Evolutionary conservation across 2,329 filamentous ascomycete species (phyloP).

Genomic region (Aspergillus calidoustus): DNA sequence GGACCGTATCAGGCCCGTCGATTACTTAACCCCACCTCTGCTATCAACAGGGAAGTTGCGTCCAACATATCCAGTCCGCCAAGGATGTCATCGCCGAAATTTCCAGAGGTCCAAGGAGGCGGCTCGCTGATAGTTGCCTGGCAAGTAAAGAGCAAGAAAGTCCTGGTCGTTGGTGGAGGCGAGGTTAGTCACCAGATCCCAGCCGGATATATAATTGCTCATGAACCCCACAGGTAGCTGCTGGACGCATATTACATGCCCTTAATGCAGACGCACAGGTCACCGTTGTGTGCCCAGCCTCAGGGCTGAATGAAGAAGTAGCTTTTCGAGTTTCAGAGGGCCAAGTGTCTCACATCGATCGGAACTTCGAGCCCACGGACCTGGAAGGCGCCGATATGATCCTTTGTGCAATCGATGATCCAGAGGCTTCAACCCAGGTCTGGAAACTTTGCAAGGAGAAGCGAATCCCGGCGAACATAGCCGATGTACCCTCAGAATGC

Average conservation of each 20-base stretch:
- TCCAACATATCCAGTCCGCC: background rate
- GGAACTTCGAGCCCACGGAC: constrained; percentile 83
- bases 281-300: constrained; percentile 78
- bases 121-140: constrained; percentile 94
- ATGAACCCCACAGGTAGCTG: constrained; percentile 72
- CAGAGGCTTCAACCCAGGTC: constrained; percentile 83
- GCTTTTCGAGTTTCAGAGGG: constrained; percentile 75
- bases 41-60: background rate
- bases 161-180: constrained; percentile 92
- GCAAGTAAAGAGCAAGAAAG: constrained; percentile 87
- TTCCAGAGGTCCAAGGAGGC: constrained; percentile 82
- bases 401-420: constrained; percentile 89
- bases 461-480: constrained; percentile 89
- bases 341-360: constrained; percentile 80
- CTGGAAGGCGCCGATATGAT: constrained; percentile 85
- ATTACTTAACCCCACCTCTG: constrained; percentile 3
- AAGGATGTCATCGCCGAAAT: constrained; percentile 59
- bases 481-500: constrained; percentile 94
- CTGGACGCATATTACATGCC: constrained; percentile 88
- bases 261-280: constrained; percentile 94
- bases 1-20: constrained; percentile 18
- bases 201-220: constrained; percentile 17
- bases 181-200: constrained; percentile 65
- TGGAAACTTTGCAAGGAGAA: constrained; percentile 91
- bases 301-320: constrained; percentile 87